A percentile compares a stretch with the other conserved stretches of the same genome.
Conservation (phyloP, 1,284 basidiomycete genomes). For the Pseudozyma sp. region DNA sequence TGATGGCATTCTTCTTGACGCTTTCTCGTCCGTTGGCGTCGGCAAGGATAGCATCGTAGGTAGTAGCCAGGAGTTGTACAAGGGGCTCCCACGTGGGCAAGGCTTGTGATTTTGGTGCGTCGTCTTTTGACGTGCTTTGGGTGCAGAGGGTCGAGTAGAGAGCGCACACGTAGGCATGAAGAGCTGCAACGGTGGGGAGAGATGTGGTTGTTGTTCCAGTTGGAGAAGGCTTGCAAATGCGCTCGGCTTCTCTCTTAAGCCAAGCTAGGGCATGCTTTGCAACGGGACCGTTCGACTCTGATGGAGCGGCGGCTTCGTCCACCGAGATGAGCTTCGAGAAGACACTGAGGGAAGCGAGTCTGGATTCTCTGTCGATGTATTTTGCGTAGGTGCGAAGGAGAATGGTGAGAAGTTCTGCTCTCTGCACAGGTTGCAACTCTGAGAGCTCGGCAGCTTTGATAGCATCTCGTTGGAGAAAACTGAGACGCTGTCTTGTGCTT, state of each 20-base stretch:
- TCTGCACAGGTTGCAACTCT: conserved; percentile 74
- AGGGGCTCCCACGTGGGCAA: conserved; percentile 40
- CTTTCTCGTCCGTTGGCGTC: conserved; percentile 20
- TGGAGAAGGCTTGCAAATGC: conserved; percentile 49
- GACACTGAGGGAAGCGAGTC: conserved; percentile 78
- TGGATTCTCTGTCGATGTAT: conserved; percentile 79
- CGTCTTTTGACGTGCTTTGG: conserved; percentile 66
- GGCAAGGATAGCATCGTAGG: conserved; percentile 48
- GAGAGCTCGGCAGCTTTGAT: conserved; percentile 41
- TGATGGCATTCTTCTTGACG: conserved; percentile 37
- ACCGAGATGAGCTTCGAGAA: conserved; percentile 76
- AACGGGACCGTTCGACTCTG: conserved; percentile 70
- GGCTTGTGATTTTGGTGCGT: conserved; percentile 1
- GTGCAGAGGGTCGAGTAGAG: conserved; percentile 73
- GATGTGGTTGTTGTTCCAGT: conserved; percentile 42
- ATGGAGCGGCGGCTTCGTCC: conserved; percentile 71
- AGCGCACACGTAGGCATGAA: conserved; percentile 80
- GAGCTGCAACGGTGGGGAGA: conserved; percentile 75
- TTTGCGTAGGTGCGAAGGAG: conserved; percentile 80
- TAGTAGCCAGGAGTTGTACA: conserved; percentile 48
- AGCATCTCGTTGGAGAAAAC: conserved; percentile 44
- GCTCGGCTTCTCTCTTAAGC: conserved; percentile 77
- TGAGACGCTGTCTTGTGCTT: conserved; percentile 47
- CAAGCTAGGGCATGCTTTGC: conserved; percentile 79
- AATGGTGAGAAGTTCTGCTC: conserved; percentile 79